Evolutionary conservation across 2,329 filamentous ascomycete genomes (phyloP).

Genomic region (Alternaria postmessia): DNA sequence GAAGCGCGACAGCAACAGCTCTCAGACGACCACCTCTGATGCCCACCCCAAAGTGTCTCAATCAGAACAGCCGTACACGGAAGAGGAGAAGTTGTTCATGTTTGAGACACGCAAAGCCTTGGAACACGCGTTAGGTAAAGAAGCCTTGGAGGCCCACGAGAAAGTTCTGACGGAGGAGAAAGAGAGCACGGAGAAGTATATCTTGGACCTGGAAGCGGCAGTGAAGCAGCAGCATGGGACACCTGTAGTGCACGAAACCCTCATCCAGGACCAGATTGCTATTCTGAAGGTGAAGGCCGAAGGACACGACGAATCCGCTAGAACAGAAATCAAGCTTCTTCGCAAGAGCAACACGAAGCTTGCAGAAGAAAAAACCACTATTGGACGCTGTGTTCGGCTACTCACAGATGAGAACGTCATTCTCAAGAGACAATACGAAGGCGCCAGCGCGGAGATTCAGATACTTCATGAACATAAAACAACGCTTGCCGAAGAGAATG

Average conservation of each 20-base stretch:
- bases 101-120: conserved; percentile 3
- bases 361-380: background rate
- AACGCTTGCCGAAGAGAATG: background rate
- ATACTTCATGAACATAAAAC: conserved; percentile 2
- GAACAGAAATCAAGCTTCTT: conserved; percentile 6
- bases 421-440: background rate
- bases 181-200: conserved; percentile 6
- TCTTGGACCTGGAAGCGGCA: conserved; percentile 6
- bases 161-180: background rate
- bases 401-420: background rate
- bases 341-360: conserved; percentile 5
- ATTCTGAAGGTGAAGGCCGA: conserved; percentile 5
- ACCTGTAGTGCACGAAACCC: background rate
- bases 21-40: background rate
- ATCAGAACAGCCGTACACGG: background rate
- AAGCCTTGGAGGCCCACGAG: background rate
- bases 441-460: background rate
- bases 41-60: background rate
- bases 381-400: background rate
- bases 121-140: conserved; percentile 8
- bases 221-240: conserved; percentile 1
- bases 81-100: conserved; percentile 1
- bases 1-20: background rate
- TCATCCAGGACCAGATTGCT: background rate
- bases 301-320: background rate